Evolutionary conservation across 176 grass and related monocot genomes (phyloP).

Genomic region (Hsuehochloa calcarea): DNA sequence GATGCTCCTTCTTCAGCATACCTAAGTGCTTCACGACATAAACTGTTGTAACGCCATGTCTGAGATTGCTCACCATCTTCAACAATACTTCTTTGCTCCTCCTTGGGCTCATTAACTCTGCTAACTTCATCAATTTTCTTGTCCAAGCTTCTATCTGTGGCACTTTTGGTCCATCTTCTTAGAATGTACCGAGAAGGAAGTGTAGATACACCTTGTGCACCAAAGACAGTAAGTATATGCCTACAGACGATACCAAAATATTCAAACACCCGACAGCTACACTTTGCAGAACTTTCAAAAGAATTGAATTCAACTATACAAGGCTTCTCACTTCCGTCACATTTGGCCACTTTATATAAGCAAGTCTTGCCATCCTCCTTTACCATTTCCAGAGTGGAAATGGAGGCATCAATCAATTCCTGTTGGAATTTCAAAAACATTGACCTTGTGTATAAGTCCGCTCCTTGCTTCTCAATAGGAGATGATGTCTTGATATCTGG

Average conservation of each 20-base stretch:
- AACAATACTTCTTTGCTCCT: constrained; percentile 36
- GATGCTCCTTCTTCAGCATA: constrained; percentile 64
- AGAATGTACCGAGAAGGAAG: constrained; percentile 54
- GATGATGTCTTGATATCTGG: constrained; percentile 59
- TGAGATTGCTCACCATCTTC: constrained; percentile 48
- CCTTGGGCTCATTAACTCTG: constrained; percentile 41
- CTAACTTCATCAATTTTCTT: constrained; percentile 34
- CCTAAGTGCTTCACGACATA: constrained; percentile 52
- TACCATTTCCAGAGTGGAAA: constrained; percentile 34
- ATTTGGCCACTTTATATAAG: constrained; percentile 45
- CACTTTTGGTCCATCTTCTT: constrained; percentile 58
- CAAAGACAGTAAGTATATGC: constrained; percentile 50
- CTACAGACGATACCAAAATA: constrained; percentile 51
- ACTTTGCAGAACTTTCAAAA: constrained; percentile 37
- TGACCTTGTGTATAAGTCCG: constrained; percentile 48
- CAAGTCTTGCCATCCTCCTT: constrained; percentile 31
- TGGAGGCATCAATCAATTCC: constrained; percentile 46
- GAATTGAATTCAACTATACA: constrained; percentile 38
- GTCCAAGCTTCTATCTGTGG: constrained; percentile 34
- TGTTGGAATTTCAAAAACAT: constrained; percentile 62
- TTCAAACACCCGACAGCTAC: constrained; percentile 60
- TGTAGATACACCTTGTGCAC: constrained; percentile 28
- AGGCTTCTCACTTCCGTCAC: constrained; percentile 40
- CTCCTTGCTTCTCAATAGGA: constrained; percentile 55
- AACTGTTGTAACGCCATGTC: constrained; percentile 59